Conservation (phyloP, 331 rosid species). For the Malus hybrid region DNA sequence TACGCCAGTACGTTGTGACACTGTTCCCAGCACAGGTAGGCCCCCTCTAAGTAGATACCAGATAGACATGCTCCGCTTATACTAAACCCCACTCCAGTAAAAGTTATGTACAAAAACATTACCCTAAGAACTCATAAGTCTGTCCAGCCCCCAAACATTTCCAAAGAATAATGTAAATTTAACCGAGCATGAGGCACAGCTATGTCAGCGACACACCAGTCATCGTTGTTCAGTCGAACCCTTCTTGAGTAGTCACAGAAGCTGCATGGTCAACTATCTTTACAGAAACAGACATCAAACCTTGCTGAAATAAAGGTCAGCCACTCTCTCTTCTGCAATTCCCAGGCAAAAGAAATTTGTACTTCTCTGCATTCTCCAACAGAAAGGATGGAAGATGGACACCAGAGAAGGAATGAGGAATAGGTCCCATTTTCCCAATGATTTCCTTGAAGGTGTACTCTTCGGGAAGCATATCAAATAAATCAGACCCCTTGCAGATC, state of each 20-base stretch:
- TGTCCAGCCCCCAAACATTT: constrained; percentile 29
- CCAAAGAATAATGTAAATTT: constrained; percentile 46
- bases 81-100: constrained; percentile 32
- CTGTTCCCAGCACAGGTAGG: constrained; percentile 14
- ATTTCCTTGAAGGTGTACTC: constrained; percentile 93
- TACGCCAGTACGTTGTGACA: constrained; percentile 1
- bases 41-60: not conserved
- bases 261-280: constrained; percentile 37
- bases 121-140: constrained; percentile 35
- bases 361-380: constrained; percentile 67
- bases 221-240: constrained; percentile 30
- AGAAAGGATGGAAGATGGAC: constrained; percentile 93
- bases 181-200: constrained; percentile 37
- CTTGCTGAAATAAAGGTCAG: constrained; percentile 21
- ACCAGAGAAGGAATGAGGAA: constrained; percentile 92
- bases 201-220: constrained; percentile 26
- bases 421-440: constrained; percentile 95
- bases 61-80: constrained; percentile 21
- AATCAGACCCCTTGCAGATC: constrained; percentile 75
- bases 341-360: constrained; percentile 88
- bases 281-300: constrained; percentile 23
- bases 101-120: constrained; percentile 47
- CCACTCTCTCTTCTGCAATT: constrained; percentile 63
- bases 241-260: constrained; percentile 37
- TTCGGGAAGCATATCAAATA: constrained; percentile 95